Conservation (phyloP, 352 stramenopile species). For the Phytophthora pisi region DNA sequence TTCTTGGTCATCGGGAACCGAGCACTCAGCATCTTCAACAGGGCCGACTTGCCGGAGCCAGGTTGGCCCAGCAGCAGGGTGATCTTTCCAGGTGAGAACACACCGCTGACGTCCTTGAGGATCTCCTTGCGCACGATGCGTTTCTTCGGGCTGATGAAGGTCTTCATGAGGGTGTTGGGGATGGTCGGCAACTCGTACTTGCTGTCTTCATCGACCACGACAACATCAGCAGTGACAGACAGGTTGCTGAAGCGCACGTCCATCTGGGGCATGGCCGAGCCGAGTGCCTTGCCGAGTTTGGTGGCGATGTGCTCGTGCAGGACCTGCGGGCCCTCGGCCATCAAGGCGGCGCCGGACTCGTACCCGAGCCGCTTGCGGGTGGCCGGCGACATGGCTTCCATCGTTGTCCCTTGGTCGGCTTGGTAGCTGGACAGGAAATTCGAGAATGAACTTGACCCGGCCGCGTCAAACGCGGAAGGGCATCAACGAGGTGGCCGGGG, state of each 20-base stretch:
- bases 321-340: constrained; percentile 42
- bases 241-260: constrained; percentile 57
- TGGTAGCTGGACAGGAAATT: constrained; percentile 12
- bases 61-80: constrained; percentile 46
- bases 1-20: constrained; percentile 44
- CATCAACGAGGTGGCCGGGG: neutral
- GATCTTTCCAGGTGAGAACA: constrained; percentile 44
- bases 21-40: constrained; percentile 50
- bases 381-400: constrained; percentile 7
- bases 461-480: neutral
- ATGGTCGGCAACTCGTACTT: constrained; percentile 40
- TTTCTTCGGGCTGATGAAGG: constrained; percentile 33
- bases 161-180: constrained; percentile 42
- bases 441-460: constrained; percentile 7
- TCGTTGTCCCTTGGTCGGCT: constrained; percentile 15
- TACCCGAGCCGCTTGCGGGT: constrained; percentile 26
- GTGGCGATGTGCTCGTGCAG: constrained; percentile 40
- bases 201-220: constrained; percentile 22
- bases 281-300: constrained; percentile 33
- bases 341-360: constrained; percentile 26
- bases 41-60: constrained; percentile 43
- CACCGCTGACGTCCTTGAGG: constrained; percentile 43
- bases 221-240: constrained; percentile 39
- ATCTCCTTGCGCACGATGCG: constrained; percentile 39
- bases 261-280: constrained; percentile 43